These are phyloP conservation scores for Camellia japonica DNA, from an alignment of 148 eudicot genomes.

Conservation along the genomic window DNA sequence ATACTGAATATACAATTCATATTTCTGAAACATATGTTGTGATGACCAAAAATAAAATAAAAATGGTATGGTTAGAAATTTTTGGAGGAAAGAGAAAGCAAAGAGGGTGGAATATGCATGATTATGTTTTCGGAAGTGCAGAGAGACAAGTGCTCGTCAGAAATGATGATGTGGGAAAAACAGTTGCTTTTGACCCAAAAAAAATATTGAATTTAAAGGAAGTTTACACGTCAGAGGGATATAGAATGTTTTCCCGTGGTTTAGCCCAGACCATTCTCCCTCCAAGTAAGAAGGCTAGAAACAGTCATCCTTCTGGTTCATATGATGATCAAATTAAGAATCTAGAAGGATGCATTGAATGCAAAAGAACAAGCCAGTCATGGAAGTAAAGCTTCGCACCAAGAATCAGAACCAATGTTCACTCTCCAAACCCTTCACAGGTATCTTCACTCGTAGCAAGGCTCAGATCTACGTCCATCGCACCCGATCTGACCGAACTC, in stretches of 20 bases:
- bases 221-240: no score
- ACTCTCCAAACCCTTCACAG: background rate
- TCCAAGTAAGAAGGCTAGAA: conserved; percentile 42
- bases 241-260: no score
- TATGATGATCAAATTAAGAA: conserved; percentile 70
- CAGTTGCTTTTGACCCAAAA: conserved; percentile 57
- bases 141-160: conserved; percentile 93
- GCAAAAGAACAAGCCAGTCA: conserved; percentile 36
- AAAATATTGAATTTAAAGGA: no score
- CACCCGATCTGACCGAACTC: conserved; percentile 12
- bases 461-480: conserved; percentile 13
- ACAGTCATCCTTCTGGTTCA: conserved; percentile 69
- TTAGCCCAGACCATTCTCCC: no score
- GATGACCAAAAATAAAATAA: background rate
- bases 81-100: no score
- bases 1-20: no score
- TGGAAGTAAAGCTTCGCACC: no score
- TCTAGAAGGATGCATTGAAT: conserved; percentile 45
- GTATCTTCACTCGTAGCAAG: conserved; percentile 10
- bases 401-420: no score
- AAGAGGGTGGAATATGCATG: conserved; percentile 8
- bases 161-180: conserved; percentile 66
- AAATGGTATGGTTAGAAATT: no score
- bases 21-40: no score
- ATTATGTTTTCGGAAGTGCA: conserved; percentile 38